Evolutionary conservation across 441 rosid genomes (phyloP).

Genomic region (Bocquillonia castaneifolia): DNA sequence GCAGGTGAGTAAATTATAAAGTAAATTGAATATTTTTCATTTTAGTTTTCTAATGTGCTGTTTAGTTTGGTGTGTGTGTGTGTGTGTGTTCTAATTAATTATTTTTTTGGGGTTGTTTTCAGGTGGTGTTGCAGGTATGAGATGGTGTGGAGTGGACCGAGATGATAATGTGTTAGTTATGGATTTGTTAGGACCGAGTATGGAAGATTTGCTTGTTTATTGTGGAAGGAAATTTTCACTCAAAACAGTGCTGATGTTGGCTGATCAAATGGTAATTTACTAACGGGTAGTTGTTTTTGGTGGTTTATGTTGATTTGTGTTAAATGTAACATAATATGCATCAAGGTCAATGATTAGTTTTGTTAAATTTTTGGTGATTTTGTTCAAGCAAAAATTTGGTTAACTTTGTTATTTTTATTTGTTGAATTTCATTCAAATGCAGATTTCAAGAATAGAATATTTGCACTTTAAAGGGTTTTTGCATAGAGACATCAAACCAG

Average conservation of each 20-base stretch:
- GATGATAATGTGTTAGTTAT: conserved; percentile 83
- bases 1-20: conserved; percentile 46
- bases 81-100: background rate
- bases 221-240: conserved; percentile 52
- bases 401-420: too few relatives aligned
- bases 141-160: conserved; percentile 88
- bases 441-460: conserved; percentile 82
- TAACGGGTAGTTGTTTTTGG: background rate
- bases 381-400: too few relatives aligned
- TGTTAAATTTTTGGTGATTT: background rate
- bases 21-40: background rate
- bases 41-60: too few relatives aligned
- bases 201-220: conserved; percentile 71
- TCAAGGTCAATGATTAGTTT: background rate
- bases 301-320: background rate
- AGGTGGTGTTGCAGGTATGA: conserved; percentile 81
- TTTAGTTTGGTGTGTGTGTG: background rate
- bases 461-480: conserved; percentile 79
- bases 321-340: background rate
- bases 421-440: conserved; percentile 1
- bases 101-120: conserved; percentile 22
- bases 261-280: conserved; percentile 48
- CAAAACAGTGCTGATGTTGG: conserved; percentile 54
- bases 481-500: conserved; percentile 89
- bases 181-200: conserved; percentile 92